These are phyloP conservation scores for Antitrichia curtipendula DNA, from an alignment of 225 moss, liverwort and hornwort genomes.

Conservation along the genomic window DNA sequence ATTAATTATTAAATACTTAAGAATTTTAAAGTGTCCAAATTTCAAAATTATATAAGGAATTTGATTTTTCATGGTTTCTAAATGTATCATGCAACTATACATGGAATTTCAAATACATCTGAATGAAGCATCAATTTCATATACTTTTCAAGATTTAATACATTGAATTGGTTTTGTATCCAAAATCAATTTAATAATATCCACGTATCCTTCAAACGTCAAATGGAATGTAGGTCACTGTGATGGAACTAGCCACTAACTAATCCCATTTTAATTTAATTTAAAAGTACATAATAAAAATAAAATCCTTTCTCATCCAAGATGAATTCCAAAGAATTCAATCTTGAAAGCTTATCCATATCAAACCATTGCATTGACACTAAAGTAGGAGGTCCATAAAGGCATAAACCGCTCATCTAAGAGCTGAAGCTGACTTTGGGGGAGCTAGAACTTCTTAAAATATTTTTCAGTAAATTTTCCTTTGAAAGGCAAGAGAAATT, in stretches of 20 bases:
- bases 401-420: no score
- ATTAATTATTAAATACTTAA: neutral
- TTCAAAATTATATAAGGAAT: no score
- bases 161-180: neutral
- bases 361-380: neutral
- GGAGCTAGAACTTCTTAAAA: no score
- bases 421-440: no score
- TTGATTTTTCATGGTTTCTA: neutral
- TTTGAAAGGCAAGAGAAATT: no score
- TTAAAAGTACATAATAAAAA: neutral
- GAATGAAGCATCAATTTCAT: neutral
- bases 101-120: neutral
- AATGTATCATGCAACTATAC: neutral
- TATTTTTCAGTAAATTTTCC: no score
- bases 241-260: neutral
- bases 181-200: neutral
- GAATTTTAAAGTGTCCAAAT: neutral
- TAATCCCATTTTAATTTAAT: neutral
- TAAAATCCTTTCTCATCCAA: fast-evolving
- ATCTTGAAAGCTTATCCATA: neutral
- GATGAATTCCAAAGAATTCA: no score
- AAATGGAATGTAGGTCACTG: neutral
- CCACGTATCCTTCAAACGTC: fast-evolving
- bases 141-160: neutral
- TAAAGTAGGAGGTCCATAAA: no score